Evolutionary conservation across 345 rosid species (phyloP).

Genomic region (Sisymbrium altissimum): DNA sequence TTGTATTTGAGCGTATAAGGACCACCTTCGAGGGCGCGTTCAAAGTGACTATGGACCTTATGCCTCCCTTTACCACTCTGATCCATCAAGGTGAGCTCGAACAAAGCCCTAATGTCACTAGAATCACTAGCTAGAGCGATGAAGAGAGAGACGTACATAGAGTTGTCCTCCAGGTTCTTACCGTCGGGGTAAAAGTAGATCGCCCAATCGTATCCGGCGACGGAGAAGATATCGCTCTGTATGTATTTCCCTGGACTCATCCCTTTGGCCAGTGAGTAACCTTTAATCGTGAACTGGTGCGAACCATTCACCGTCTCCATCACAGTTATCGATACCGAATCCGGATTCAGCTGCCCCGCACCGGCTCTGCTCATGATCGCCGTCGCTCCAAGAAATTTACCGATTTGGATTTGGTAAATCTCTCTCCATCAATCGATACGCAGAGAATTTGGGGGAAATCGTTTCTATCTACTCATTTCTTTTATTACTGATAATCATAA

Average conservation of each 20-base stretch:
- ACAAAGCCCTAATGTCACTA: constrained; percentile 88
- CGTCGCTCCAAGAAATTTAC: background rate
- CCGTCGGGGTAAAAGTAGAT: constrained; percentile 95
- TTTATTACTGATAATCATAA: too few species aligned
- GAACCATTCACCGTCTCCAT: constrained; percentile 87
- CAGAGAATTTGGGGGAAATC: too few species aligned
- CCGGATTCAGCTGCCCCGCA: constrained; percentile 30
- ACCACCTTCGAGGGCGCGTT: constrained; percentile 86
- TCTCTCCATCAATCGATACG: too few species aligned
- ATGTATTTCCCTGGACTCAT: constrained; percentile 76
- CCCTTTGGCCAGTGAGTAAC: constrained; percentile 81
- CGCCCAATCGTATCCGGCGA: constrained; percentile 94
- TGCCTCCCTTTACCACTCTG: constrained; percentile 93
- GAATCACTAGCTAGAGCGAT: constrained; percentile 88
- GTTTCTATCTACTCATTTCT: too few species aligned
- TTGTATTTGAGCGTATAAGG: constrained; percentile 79
- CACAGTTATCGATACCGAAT: constrained; percentile 54
- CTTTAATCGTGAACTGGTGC: constrained; percentile 69
- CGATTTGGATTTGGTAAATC: constrained; percentile 6
- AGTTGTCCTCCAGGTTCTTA: constrained; percentile 68
- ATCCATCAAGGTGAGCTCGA: constrained; percentile 79
- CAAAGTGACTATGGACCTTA: constrained; percentile 90
- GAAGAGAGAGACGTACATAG: constrained; percentile 75
- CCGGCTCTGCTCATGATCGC: constrained; percentile 43
- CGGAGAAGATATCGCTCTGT: constrained; percentile 73